These are phyloP conservation scores for Polytrichum formosum DNA, from an alignment of 225 moss, liverwort and hornwort species.

Conservation along the genomic window DNA sequence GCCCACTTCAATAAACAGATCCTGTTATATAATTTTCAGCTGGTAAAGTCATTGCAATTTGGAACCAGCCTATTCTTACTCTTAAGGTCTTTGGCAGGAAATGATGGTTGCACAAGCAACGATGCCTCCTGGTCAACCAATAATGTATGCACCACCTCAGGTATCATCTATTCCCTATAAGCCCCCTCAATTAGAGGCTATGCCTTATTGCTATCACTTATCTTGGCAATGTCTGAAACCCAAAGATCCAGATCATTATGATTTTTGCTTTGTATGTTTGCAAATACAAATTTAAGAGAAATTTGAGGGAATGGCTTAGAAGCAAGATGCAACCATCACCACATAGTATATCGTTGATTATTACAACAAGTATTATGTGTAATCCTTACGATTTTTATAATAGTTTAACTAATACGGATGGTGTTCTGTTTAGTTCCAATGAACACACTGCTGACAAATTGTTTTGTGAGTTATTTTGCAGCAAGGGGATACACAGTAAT, in stretches of 20 bases:
- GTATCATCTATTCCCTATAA: conserved; percentile 12
- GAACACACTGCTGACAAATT: conserved; percentile 2
- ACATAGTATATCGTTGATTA: background rate
- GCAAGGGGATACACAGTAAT: conserved; percentile 39
- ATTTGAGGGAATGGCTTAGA: background rate
- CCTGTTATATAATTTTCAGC: too few relatives aligned
- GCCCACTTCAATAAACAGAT: too few relatives aligned
- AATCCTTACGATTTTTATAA: background rate
- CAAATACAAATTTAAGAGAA: background rate
- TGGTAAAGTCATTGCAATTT: too few relatives aligned
- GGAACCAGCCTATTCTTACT: too few relatives aligned
- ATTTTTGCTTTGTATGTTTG: background rate
- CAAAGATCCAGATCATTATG: background rate
- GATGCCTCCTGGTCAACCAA: conserved; percentile 34
- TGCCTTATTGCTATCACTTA: background rate
- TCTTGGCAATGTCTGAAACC: background rate
- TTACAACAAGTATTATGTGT: background rate
- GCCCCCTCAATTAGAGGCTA: background rate
- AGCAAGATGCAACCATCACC: background rate
- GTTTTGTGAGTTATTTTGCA: conserved; percentile 10
- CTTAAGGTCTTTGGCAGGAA: conserved; percentile 21
- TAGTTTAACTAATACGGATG: background rate
- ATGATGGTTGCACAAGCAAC: conserved; percentile 45
- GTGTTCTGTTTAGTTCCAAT: background rate
- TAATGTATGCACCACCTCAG: conserved; percentile 44